Conservation (phyloP, 768 basidiomycete genomes). For the Sutorius australiensis region DNA sequence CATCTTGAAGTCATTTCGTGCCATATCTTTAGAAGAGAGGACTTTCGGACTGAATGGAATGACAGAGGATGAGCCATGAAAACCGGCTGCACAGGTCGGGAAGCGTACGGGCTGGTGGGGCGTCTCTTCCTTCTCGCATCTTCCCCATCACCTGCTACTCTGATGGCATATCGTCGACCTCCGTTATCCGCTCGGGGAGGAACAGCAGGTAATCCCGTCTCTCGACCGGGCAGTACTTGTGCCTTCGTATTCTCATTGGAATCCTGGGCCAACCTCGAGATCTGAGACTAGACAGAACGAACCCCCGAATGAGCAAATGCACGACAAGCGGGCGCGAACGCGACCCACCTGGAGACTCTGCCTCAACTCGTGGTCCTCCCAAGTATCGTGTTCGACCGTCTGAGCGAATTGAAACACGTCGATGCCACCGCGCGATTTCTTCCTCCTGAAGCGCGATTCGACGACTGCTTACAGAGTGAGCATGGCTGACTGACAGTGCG, state of each 20-base stretch:
- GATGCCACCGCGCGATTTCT: slow-evolving; percentile 52
- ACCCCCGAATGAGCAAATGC: not conserved
- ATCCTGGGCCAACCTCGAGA: slow-evolving; percentile 50
- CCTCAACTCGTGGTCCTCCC: slow-evolving; percentile 57
- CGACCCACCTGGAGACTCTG: slow-evolving; percentile 58
- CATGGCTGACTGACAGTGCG: slow-evolving; percentile 11
- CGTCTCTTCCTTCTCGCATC: slow-evolving; percentile 21
- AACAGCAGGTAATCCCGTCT: slow-evolving; percentile 6
- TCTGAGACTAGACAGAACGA: slow-evolving; percentile 43
- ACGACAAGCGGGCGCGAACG: not conserved
- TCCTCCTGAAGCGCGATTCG: slow-evolving; percentile 56
- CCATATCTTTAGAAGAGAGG: slow-evolving; percentile 47
- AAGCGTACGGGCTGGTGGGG: slow-evolving; percentile 42
- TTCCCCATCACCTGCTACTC: slow-evolving; percentile 16
- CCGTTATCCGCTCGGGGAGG: slow-evolving; percentile 34
- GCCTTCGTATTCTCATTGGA: slow-evolving; percentile 19
- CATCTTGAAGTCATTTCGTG: slow-evolving; percentile 53
- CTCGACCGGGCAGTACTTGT: slow-evolving; percentile 15
- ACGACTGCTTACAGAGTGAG: slow-evolving; percentile 43
- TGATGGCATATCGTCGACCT: slow-evolving; percentile 51
- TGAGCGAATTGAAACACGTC: slow-evolving; percentile 80
- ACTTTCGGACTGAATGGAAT: slow-evolving; percentile 49
- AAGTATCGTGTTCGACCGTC: slow-evolving; percentile 67
- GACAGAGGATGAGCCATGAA: not conserved
- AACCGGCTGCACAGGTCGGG: not conserved